These are phyloP conservation scores for Dentipellis fragilis DNA, from an alignment of 768 basidiomycete species.

Conservation along the genomic window DNA sequence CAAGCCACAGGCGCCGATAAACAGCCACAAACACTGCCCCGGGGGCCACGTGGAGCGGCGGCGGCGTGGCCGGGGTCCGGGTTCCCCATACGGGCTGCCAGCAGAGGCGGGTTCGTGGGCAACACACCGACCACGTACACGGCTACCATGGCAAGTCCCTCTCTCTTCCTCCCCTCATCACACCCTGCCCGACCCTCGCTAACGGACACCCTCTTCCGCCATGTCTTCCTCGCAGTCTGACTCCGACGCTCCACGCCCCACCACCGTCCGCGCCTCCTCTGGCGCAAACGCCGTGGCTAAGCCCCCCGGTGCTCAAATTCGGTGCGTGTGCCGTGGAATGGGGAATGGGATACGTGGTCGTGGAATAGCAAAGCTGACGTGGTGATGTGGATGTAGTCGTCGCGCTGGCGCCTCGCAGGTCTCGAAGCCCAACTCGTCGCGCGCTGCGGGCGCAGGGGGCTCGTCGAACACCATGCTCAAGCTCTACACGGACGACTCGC, in stretches of 20 bases:
- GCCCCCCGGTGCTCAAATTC: slow-evolving; percentile 74
- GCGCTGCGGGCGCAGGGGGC: slow-evolving; percentile 92
- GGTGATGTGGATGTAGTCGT: slow-evolving; percentile 35
- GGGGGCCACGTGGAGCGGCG: background rate
- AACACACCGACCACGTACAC: background rate
- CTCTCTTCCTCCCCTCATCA: background rate
- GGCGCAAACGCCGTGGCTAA: slow-evolving; percentile 46
- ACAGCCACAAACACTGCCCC: background rate
- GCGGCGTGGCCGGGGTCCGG: background rate
- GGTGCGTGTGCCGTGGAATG: slow-evolving; percentile 34
- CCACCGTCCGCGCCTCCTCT: slow-evolving; percentile 26
- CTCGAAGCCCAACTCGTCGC: slow-evolving; percentile 73
- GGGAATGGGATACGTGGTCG: background rate
- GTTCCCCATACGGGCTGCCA: background rate
- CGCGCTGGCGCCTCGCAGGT: slow-evolving; percentile 59
- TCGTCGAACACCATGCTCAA: slow-evolving; percentile 98
- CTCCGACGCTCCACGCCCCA: slow-evolving; percentile 52
- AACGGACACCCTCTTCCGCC: background rate
- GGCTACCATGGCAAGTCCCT: background rate
- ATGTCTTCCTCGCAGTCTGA: slow-evolving; percentile 48
- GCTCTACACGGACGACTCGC: slow-evolving; percentile 97
- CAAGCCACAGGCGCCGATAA: background rate
- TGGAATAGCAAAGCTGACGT: background rate
- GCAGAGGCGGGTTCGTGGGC: background rate
- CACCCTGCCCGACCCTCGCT: background rate